Base-by-base conservation (phyloP, 2,329 filamentous ascomycete genomes). In the Cytospora piceicola region DNA sequence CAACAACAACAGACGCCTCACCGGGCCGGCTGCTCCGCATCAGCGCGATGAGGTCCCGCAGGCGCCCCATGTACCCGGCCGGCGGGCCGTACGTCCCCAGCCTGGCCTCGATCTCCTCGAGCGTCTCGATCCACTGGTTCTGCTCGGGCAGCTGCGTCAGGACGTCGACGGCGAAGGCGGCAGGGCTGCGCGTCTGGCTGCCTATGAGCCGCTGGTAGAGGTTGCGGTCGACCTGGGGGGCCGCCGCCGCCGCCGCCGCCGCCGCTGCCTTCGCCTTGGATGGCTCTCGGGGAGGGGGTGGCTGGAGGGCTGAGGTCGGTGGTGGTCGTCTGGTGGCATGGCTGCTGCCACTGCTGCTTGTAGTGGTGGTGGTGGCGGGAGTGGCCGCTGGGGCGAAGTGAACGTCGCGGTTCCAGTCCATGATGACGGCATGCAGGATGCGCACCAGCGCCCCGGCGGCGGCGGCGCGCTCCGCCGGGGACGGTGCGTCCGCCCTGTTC, bases 141-240 rank as follows among this genome's bases (percentile, higher is more conserved):
- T 81, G 78, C 14, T 82, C 80, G 1, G 78, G 80, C 1, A 84
- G 73, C 27, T 78, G 72, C 20, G 72, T 73, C 4, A 87, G 76
- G 9, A 79, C 76, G 42, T 76, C 78, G 39, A 85, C 70, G 49
- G 83, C 75, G 68, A 86, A 86, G 69, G 76, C 74, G 69, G 76
- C 74, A 7, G 70, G 63, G 46, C 79, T 77, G 12, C 68, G 67
- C 59, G 81, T 78, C 9, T 71, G 70, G 52, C 80, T 78, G 11
- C 83, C 82, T 0, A 86, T 75, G 30, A 86, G 79, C 20, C 77
- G 75, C 52, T 76, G 71, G 72, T 83, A 86, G 11, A 86, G 76
- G 66, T 84, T 83, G 6, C 79, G 76, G 36, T 81, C 77, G 29
- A 71, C 20, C 42, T 22, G 42, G 11, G 42, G 42, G 20, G 17